Conservation (phyloP, 2,329 filamentous ascomycete species). For the Aureobasidium leucospermi region DNA sequence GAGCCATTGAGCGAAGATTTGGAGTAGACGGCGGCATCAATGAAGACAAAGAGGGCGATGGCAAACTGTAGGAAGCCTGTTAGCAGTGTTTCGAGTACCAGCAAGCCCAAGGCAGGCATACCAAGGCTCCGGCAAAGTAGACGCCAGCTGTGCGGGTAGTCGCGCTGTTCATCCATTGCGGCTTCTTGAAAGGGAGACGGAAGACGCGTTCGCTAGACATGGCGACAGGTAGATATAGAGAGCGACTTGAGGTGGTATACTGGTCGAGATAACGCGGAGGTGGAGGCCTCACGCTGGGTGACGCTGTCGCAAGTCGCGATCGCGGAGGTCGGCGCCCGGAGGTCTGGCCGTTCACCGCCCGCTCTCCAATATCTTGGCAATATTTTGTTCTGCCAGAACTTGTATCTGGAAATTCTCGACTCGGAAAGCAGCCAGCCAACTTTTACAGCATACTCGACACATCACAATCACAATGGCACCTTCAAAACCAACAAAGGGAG, state of each 20-base stretch:
- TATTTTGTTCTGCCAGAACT: slow-evolving; percentile 2
- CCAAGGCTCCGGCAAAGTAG: slow-evolving; percentile 58
- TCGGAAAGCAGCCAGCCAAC: not conserved
- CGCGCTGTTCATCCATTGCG: slow-evolving; percentile 59
- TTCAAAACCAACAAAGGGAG: slow-evolving; percentile 2
- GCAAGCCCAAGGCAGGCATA: slow-evolving; percentile 31
- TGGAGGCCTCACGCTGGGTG: not conserved
- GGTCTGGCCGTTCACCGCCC: not conserved
- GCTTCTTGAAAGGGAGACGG: slow-evolving; percentile 52
- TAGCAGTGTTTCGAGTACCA: not conserved
- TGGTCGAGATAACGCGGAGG: not conserved
- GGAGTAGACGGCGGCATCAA: slow-evolving; percentile 59
- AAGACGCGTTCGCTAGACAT: slow-evolving; percentile 53
- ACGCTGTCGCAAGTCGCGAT: not conserved
- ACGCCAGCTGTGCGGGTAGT: slow-evolving; percentile 58
- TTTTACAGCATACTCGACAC: not conserved
- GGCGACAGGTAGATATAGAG: slow-evolving; percentile 4
- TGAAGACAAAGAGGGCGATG: slow-evolving; percentile 61
- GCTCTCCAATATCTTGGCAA: slow-evolving; percentile 1
- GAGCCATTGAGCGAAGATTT: slow-evolving; percentile 55
- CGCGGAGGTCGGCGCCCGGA: not conserved
- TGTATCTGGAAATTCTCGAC: not conserved
- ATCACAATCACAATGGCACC: slow-evolving; percentile 10
- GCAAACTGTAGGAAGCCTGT: slow-evolving; percentile 49
- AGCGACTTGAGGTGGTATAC: not conserved